Conservation (phyloP, 441 rosid species). For the Francoa sonchifolia region DNA sequence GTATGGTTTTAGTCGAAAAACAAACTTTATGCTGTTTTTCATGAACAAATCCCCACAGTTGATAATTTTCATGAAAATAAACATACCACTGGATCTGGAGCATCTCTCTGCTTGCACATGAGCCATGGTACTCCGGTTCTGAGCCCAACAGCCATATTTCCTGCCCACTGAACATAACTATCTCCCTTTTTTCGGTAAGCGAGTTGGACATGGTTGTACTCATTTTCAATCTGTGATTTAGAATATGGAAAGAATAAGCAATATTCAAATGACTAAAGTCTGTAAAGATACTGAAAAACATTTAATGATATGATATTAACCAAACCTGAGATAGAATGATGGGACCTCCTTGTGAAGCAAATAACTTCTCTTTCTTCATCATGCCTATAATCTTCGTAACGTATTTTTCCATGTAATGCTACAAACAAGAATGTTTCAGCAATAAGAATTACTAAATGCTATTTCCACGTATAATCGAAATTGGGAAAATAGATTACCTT, state of each 20-base stretch:
- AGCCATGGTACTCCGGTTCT: slow-evolving; percentile 90
- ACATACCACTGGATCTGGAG: slow-evolving; percentile 78
- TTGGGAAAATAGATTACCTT: slow-evolving; percentile 53
- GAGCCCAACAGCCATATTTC: slow-evolving; percentile 85
- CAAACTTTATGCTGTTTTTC: no score
- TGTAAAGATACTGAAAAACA: no score
- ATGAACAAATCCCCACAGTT: no score
- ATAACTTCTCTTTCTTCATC: slow-evolving; percentile 87
- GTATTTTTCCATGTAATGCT: slow-evolving; percentile 86
- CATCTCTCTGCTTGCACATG: slow-evolving; percentile 85
- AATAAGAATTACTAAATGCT: no score
- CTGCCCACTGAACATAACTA: slow-evolving; percentile 78
- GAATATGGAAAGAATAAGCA: no score
- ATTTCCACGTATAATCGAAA: no score
- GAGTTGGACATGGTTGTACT: slow-evolving; percentile 60
- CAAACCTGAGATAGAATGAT: slow-evolving; percentile 84
- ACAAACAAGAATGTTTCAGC: no score
- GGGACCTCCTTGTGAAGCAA: slow-evolving; percentile 94
- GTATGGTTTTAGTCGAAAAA: no score
- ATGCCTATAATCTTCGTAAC: slow-evolving; percentile 51
- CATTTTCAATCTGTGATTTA: slow-evolving; percentile 78
- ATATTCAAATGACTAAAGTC: no score
- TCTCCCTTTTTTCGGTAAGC: slow-evolving; percentile 77
- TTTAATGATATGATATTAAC: background rate
- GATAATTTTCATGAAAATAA: no score